These are phyloP conservation scores for Xylaria nigripes DNA, from an alignment of 495 filamentous ascomycete genomes.

Conservation along the genomic window DNA sequence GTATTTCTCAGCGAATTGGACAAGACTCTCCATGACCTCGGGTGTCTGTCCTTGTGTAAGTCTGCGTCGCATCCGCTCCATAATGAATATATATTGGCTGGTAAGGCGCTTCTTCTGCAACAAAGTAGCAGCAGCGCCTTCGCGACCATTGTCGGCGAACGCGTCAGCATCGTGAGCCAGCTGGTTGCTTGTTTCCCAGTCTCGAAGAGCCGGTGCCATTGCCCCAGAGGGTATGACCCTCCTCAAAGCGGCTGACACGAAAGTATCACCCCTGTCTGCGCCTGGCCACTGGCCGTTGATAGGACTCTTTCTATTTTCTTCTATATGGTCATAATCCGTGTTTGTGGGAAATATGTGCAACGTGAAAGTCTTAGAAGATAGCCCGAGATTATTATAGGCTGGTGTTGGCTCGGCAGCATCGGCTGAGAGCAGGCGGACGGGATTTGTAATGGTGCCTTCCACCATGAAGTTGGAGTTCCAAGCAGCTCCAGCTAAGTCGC, in stretches of 20 bases:
- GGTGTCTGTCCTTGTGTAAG: conserved; percentile 14
- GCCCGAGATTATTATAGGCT: conserved; percentile 13
- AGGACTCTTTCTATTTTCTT: conserved; percentile 27
- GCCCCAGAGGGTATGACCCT: conserved; percentile 28
- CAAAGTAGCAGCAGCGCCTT: conserved; percentile 17
- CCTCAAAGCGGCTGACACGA: conserved; percentile 27
- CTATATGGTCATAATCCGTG: conserved; percentile 27
- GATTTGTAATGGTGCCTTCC: conserved; percentile 16
- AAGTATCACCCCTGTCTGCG: conserved; percentile 6
- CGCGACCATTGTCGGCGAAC: conserved; percentile 12
- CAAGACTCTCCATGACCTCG: conserved; percentile 27
- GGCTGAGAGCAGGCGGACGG: conserved; percentile 10
- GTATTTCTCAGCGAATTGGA: conserved; percentile 18
- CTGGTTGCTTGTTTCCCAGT: conserved; percentile 42
- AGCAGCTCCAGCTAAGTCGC: neutral
- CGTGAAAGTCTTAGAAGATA: conserved; percentile 28
- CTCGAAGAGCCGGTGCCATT: conserved; percentile 31
- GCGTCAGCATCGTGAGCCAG: conserved; percentile 13
- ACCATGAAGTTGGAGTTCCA: conserved; percentile 15
- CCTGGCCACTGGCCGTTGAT: conserved; percentile 37
- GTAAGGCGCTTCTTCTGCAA: conserved; percentile 18
- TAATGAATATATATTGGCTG: conserved; percentile 10
- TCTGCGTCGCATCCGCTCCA: conserved; percentile 22
- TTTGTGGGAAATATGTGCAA: conserved; percentile 30
- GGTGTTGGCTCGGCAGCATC: conserved; percentile 11